Base-by-base conservation (phyloP, 129 eudicot species). In the Rutidosis leptorrhynchoides region DNA sequence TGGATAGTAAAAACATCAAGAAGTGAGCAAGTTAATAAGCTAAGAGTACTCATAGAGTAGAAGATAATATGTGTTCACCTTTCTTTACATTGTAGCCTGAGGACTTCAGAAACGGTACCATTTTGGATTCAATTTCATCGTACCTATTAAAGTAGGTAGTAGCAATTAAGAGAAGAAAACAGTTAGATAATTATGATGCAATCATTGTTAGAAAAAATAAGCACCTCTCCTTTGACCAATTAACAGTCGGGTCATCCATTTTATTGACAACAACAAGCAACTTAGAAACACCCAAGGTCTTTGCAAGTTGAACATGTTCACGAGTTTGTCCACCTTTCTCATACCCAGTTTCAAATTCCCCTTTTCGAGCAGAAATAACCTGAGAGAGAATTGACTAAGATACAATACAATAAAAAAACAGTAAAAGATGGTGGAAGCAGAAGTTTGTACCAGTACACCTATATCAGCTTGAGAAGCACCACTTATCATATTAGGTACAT, bases 271-370 rank as follows among this genome's bases (percentile, higher is more conserved):
- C 98, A 64, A 92, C 98, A 25, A 92, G 74, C 58, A 92, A 79
- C 80, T 88, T 92, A 49, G 95, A 75, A 57, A 92, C 98, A 70
- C 98, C 98, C 74, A 92, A 73, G 35, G 98, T 92, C 80, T 92
- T 92, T 67, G 98, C 98, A 48, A 92, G 98, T 56, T 83, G 90
- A 64, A 92, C 98, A 88, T 92, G 98, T 57, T 92, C 98, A 46
- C 98, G 91, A n/a, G 98, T 92, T 80, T 92, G 98, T 49, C 98
- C 98, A 78, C 98, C 98, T 82, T 79, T 88, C 76, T 92, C 98
- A 74, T 81, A 92, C 43, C 98, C 98, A 67, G 98, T 92, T 82
- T 92, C 98, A 82, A 92, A 92, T 81, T 92, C 98, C 32, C 98
- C 98, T 75, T 88, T 92, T 15, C 98, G 90, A 74, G 98, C 98